phyloP scores from a whole-genome alignment of 768 basidiomycete species.

The Hypholoma fasciculare region DNA sequence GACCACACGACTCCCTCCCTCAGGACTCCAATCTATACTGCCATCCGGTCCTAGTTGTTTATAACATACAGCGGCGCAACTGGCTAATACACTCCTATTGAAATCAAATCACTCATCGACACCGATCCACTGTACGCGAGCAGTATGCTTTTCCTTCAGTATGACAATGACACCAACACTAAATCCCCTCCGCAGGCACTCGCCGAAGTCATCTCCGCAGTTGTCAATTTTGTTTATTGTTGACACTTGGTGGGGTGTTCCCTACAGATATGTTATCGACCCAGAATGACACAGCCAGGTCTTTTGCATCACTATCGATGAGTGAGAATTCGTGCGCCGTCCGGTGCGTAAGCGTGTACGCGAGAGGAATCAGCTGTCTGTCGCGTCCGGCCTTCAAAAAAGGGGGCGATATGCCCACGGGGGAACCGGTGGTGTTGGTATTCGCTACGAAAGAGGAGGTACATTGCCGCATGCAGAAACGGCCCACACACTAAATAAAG shows the following conservation, averaged over 20 bases:
- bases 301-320: slow-evolving; percentile 19
- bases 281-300: slow-evolving; percentile 18
- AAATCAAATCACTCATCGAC: slow-evolving; percentile 12
- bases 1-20: neutral
- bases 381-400: slow-evolving; percentile 17
- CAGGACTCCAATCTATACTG: slow-evolving; percentile 2
- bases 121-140: slow-evolving; percentile 20
- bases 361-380: slow-evolving; percentile 15
- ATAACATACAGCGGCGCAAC: neutral
- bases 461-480: too few relatives aligned
- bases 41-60: slow-evolving; percentile 3
- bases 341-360: slow-evolving; percentile 17
- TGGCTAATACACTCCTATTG: neutral
- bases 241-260: neutral
- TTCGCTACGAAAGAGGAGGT: too few relatives aligned
- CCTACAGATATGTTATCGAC: slow-evolving; percentile 17
- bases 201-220: slow-evolving; percentile 16
- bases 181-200: slow-evolving; percentile 17
- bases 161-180: slow-evolving; percentile 17
- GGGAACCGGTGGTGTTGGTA: neutral
- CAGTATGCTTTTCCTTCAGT: slow-evolving; percentile 20
- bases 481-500: too few relatives aligned
- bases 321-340: slow-evolving; percentile 17
- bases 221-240: slow-evolving; percentile 5
- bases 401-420: neutral